Conservation (phyloP, 768 basidiomycete genomes). For the Porphyrellus cyaneotinctus region DNA sequence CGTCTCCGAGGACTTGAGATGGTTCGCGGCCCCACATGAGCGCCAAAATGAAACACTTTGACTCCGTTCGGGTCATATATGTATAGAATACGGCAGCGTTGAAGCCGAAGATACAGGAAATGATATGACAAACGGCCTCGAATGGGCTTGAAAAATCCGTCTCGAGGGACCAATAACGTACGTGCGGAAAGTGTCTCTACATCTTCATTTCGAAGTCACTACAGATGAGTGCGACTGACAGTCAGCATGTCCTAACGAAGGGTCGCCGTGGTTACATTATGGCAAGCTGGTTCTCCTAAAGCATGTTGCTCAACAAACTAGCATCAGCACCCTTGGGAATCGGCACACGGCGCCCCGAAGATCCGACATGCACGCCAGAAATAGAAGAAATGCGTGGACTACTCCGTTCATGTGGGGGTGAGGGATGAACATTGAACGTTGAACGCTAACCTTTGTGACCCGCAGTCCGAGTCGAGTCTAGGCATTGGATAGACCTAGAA, state of each 20-base stretch:
- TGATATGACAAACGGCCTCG: not conserved
- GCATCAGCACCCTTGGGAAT: not conserved
- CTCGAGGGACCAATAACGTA: not conserved
- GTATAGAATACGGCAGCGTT: not conserved
- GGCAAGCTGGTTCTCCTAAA: slow-evolving; percentile 5
- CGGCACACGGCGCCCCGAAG: not conserved
- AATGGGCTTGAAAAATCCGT: slow-evolving; percentile 2
- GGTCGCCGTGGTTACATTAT: slow-evolving; percentile 17
- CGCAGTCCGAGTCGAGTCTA: not conserved
- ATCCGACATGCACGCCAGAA: not conserved
- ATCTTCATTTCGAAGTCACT: not conserved
- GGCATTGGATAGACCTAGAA: not conserved
- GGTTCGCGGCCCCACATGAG: not conserved
- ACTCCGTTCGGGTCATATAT: not conserved
- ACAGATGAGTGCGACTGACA: not conserved
- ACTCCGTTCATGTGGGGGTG: not conserved
- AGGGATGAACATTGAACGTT: not conserved
- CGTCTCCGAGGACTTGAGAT: slow-evolving; percentile 17
- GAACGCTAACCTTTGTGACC: no score
- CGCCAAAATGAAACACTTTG: slow-evolving; percentile 22
- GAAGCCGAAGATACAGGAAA: slow-evolving; percentile 8
- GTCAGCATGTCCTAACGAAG: not conserved
- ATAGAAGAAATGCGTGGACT: slow-evolving; percentile 5
- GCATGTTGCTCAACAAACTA: not conserved
- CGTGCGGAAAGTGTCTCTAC: not conserved